phyloP scores from a whole-genome alignment of 169 alveolate species.

The Perkinsus olseni region DNA sequence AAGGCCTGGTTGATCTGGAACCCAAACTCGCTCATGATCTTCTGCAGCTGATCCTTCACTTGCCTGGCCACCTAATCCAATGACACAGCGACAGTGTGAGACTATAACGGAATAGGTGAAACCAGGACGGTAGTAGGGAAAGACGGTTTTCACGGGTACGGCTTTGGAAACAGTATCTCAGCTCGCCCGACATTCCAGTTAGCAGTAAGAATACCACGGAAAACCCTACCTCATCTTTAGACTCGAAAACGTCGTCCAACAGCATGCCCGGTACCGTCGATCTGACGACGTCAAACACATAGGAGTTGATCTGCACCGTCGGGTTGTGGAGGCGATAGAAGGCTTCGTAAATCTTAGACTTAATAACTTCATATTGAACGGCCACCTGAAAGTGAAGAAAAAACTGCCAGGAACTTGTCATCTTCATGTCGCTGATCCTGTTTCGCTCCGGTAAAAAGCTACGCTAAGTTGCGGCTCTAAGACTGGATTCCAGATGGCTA shows the following conservation, averaged over 20 bases:
- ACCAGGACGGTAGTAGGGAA: too few species aligned
- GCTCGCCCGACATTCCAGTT: too few species aligned
- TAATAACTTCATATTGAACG: background rate
- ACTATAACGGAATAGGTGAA: too few species aligned
- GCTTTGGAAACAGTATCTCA: too few species aligned
- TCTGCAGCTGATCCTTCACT: constrained; percentile 1
- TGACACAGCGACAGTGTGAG: too few species aligned
- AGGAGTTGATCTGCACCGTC: constrained; percentile 7
- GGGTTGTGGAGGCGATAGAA: constrained; percentile 1
- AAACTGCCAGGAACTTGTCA: too few species aligned
- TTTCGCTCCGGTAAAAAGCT: too few species aligned
- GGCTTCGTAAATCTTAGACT: constrained; percentile 7
- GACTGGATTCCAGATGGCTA: too few species aligned
- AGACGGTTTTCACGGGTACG: too few species aligned
- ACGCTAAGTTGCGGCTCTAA: too few species aligned
- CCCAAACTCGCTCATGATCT: constrained; percentile 9
- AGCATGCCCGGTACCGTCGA: constrained; percentile 2
- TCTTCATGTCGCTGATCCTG: too few species aligned
- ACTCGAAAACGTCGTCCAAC: background rate
- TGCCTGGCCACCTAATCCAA: background rate
- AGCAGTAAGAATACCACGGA: background rate
- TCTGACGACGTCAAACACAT: constrained; percentile 8
- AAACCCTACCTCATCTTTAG: background rate
- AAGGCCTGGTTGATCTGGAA: background rate
- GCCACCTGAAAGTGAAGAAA: background rate